Percentiles rank a stretch among this genome's conserved stretches.
Evolutionary conservation across 108 stramenopile species (phyloP).

Genomic region (Pseudonitzschia pungens): DNA sequence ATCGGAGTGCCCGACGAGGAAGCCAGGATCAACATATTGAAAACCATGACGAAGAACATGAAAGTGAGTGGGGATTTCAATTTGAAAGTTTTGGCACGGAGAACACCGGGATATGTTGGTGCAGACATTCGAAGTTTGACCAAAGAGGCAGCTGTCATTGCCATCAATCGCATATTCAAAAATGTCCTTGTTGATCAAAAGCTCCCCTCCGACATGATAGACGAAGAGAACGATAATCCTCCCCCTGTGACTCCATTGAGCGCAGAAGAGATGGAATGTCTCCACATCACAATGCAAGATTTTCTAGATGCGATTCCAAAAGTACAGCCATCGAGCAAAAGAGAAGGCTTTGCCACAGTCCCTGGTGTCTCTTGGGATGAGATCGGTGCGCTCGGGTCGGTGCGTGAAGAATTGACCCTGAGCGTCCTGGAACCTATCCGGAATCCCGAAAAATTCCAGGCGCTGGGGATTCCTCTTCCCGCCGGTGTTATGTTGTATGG

Average conservation of each 20-base stretch:
- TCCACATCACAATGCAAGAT: constrained; percentile 92
- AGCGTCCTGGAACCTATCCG: constrained; percentile 95
- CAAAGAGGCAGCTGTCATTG: constrained; percentile 95
- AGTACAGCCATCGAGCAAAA: constrained; percentile 96
- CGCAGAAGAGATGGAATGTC: constrained; percentile 70
- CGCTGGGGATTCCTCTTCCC: constrained; percentile 84
- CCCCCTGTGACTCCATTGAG: constrained; percentile 61
- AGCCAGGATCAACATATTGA: constrained; percentile 85
- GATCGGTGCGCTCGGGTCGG: constrained; percentile 84
- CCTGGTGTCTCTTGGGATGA: constrained; percentile 98
- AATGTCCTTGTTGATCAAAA: constrained; percentile 42
- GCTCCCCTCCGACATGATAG: constrained; percentile 23
- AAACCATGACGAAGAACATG: constrained; percentile 86
- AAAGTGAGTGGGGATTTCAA: constrained; percentile 82
- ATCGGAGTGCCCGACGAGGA: constrained; percentile 95
- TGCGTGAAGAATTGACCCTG: constrained; percentile 93
- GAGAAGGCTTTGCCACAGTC: constrained; percentile 99
- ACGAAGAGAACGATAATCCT: constrained; percentile 10
- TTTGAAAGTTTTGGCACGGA: constrained; percentile 76
- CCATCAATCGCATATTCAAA: constrained; percentile 94
- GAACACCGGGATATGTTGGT: constrained; percentile 97
- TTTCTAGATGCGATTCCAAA: constrained; percentile 90
- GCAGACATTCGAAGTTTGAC: constrained; percentile 95
- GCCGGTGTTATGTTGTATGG: constrained; percentile 94
- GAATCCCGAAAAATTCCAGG: constrained; percentile 91